phyloP scores from a whole-genome alignment of 2,329 filamentous ascomycete species.

The Phyllosticta paracitricarpa region DNA sequence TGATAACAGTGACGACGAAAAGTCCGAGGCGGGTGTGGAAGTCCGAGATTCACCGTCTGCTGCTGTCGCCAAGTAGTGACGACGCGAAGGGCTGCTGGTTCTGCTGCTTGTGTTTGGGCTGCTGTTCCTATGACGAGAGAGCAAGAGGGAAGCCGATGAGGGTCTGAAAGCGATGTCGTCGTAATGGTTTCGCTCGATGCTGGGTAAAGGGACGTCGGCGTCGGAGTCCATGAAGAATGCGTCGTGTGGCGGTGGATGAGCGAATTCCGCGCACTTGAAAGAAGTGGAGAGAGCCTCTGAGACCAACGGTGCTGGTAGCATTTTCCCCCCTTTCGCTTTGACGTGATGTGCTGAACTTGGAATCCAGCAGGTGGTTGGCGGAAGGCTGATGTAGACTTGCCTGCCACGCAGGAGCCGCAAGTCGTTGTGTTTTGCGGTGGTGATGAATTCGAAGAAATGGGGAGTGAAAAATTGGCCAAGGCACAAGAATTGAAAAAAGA shows the following conservation, averaged over 20 bases:
- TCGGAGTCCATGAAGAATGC: slow-evolving; percentile 24
- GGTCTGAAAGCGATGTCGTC: slow-evolving; percentile 6
- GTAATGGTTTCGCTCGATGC: slow-evolving; percentile 21
- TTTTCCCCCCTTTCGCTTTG: neutral
- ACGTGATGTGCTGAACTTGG: neutral
- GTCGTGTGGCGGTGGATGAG: slow-evolving; percentile 11
- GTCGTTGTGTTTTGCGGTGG: neutral
- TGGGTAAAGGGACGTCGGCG: slow-evolving; percentile 21
- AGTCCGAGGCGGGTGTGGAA: neutral
- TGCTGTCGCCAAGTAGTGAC: neutral
- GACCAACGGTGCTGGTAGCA: neutral
- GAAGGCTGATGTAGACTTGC: neutral
- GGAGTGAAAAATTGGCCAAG: neutral
- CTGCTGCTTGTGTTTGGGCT: slow-evolving; percentile 1
- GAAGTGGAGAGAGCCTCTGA: neutral
- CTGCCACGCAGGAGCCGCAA: neutral
- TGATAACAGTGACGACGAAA: neutral
- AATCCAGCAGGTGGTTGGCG: neutral
- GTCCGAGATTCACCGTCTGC: neutral
- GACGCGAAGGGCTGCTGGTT: neutral
- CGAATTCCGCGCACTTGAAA: neutral
- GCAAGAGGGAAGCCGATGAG: neutral
- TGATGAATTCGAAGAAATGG: neutral
- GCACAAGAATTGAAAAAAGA: neutral
- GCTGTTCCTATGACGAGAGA: neutral